Conservation (phyloP, 306 rosid genomes). For the Glycine soja region DNA sequence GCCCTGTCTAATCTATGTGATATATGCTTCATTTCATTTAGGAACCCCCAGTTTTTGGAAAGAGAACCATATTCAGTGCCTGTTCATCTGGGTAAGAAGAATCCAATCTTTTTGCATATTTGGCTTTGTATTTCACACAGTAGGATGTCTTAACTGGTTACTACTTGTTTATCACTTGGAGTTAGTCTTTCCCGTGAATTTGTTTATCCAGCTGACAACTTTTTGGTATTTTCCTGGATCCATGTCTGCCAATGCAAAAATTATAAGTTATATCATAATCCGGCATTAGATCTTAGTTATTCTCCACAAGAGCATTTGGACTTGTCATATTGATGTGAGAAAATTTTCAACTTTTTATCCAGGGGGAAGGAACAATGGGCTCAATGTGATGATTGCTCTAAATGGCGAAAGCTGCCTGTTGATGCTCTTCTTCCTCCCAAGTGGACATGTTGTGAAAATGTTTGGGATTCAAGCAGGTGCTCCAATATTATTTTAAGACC, state of each 20-base stretch:
- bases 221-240: constrained; percentile 26
- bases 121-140: constrained; percentile 15
- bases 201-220: constrained; percentile 25
- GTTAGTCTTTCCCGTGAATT: constrained; percentile 9
- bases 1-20: constrained; percentile 42
- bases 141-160: constrained; percentile 19
- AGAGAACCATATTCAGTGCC: constrained; percentile 79
- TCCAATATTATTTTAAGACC: constrained; percentile 26
- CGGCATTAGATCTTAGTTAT: constrained; percentile 34
- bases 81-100: constrained; percentile 80
- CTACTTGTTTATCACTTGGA: constrained; percentile 2
- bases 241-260: background rate
- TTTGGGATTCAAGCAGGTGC: constrained; percentile 88
- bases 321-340: constrained; percentile 7
- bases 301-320: constrained; percentile 11
- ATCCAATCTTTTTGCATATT: constrained; percentile 30
- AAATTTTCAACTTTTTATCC: constrained; percentile 43
- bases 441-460: constrained; percentile 88
- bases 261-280: background rate
- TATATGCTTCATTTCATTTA: constrained; percentile 52
- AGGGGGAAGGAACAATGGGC: constrained; percentile 94
- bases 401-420: constrained; percentile 90
- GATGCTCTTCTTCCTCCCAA: constrained; percentile 93
- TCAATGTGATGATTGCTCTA: constrained; percentile 92
- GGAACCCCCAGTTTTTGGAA: constrained; percentile 98